Conservation (phyloP, 2,329 filamentous ascomycete species). For the Cyphellophora europaea region DNA sequence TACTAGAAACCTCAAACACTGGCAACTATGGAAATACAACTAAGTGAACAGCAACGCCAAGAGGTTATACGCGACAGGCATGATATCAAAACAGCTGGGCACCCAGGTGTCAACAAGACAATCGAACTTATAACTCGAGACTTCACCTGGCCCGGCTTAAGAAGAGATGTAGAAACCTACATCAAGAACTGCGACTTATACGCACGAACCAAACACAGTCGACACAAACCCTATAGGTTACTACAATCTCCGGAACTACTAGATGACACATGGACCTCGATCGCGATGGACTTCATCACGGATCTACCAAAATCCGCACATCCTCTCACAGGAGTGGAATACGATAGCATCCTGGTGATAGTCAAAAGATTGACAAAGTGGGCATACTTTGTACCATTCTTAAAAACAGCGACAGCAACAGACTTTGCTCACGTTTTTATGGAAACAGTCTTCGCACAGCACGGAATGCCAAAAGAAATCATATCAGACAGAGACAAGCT, state of each 20-base stretch:
- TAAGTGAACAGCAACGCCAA: too few relatives aligned
- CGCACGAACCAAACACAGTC: slow-evolving; percentile 3
- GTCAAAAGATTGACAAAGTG: slow-evolving; percentile 5
- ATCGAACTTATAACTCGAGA: slow-evolving; percentile 1
- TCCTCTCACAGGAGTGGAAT: not conserved
- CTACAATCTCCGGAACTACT: not conserved
- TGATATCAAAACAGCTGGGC: slow-evolving; percentile 4
- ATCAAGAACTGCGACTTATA: slow-evolving; percentile 6
- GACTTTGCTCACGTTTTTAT: slow-evolving; percentile 5
- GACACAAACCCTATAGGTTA: slow-evolving; percentile 3
- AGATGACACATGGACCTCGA: slow-evolving; percentile 1
- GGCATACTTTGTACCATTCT: slow-evolving; percentile 2
- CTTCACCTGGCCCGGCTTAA: slow-evolving; percentile 3
- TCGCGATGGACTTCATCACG: slow-evolving; percentile 7
- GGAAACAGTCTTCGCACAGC: slow-evolving; percentile 4
- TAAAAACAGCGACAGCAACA: slow-evolving; percentile 1
- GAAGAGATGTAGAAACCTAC: slow-evolving; percentile 3
- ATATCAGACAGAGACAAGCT: slow-evolving; percentile 3
- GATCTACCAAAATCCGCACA: slow-evolving; percentile 1
- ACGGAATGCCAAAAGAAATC: slow-evolving; percentile 4
- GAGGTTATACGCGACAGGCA: too few relatives aligned
- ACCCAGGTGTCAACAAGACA: slow-evolving; percentile 3
- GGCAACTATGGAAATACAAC: too few relatives aligned
- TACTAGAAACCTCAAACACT: too few relatives aligned
- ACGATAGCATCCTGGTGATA: slow-evolving; percentile 7